A percentile compares a stretch with the other conserved stretches of the same genome.
Conservation (phyloP, 257 asterid species). For the Craterostigma plantagineum region DNA sequence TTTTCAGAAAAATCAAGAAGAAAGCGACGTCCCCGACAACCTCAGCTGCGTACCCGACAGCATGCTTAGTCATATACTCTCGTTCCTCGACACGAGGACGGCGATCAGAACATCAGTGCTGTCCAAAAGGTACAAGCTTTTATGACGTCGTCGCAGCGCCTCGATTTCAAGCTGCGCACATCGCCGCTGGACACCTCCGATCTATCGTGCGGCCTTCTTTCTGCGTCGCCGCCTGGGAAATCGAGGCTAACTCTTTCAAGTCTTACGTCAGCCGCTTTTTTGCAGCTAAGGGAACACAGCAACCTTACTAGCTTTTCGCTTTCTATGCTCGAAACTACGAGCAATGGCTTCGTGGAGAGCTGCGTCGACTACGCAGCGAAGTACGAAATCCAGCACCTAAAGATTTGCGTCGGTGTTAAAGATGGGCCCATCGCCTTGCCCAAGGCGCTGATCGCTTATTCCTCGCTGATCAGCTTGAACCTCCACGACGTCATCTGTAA, state of each 20-base stretch:
- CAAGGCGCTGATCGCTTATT: slow-evolving; percentile 8
- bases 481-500: slow-evolving; percentile 13
- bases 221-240: background rate
- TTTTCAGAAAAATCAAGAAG: background rate
- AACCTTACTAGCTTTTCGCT: slow-evolving; percentile 15
- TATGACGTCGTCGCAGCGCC: slow-evolving; percentile 17
- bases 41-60: slow-evolving; percentile 26
- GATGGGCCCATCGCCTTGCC: slow-evolving; percentile 14
- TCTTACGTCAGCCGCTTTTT: slow-evolving; percentile 9
- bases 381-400: slow-evolving; percentile 21
- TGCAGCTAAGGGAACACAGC: slow-evolving; percentile 15
- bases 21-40: slow-evolving; percentile 12
- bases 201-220: background rate
- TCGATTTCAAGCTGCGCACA: slow-evolving; percentile 18
- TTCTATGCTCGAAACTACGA: slow-evolving; percentile 7
- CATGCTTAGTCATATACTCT: slow-evolving; percentile 17
- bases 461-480: slow-evolving; percentile 11
- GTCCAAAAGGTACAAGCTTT: slow-evolving; percentile 19
- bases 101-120: slow-evolving; percentile 19
- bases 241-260: slow-evolving; percentile 3
- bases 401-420: slow-evolving; percentile 10
- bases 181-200: background rate
- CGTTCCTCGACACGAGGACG: slow-evolving; percentile 20
- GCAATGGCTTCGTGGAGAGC: slow-evolving; percentile 9
- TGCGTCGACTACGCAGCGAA: slow-evolving; percentile 20